Percentiles rank a stretch among this genome's conserved stretches.
These are phyloP conservation scores for Tremella mesenterica DNA, from an alignment of 768 basidiomycete species.

Conservation along the genomic window DNA sequence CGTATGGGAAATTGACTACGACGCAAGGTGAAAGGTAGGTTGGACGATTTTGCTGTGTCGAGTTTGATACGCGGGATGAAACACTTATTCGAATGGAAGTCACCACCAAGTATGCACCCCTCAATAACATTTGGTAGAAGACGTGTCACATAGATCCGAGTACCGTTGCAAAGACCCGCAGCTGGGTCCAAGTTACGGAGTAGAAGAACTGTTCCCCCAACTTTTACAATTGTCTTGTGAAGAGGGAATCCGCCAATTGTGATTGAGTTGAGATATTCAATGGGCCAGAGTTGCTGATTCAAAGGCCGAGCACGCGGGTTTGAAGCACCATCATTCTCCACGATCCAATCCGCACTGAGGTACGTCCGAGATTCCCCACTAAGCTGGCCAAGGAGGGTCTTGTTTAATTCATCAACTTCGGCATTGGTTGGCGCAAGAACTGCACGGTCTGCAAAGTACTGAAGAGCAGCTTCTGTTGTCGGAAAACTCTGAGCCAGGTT, in stretches of 20 bases:
- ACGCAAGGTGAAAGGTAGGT: constrained; percentile 23
- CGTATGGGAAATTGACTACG: constrained; percentile 48
- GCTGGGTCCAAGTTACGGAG: constrained; percentile 48
- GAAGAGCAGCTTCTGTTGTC: not conserved
- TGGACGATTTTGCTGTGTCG: not conserved
- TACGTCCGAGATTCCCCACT: not conserved
- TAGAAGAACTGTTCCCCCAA: constrained; percentile 46
- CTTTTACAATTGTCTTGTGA: constrained; percentile 42
- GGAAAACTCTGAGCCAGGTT: not conserved
- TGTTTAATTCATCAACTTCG: not conserved
- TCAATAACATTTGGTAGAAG: too few species aligned
- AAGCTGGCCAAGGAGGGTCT: not conserved
- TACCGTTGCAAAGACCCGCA: constrained; percentile 48
- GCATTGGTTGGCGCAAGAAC: not conserved
- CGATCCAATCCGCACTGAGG: not conserved
- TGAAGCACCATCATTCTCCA: not conserved
- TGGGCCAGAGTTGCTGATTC: too few species aligned
- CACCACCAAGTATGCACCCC: not conserved
- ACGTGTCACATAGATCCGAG: too few species aligned
- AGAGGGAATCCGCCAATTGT: constrained; percentile 41
- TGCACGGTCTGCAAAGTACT: not conserved
- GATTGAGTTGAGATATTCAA: not conserved
- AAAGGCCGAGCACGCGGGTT: too few species aligned
- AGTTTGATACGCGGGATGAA: not conserved
- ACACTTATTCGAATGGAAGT: not conserved